phyloP scores from a whole-genome alignment of 176 grass and related monocot species.

The Miscanthus lutarioriparius region DNA sequence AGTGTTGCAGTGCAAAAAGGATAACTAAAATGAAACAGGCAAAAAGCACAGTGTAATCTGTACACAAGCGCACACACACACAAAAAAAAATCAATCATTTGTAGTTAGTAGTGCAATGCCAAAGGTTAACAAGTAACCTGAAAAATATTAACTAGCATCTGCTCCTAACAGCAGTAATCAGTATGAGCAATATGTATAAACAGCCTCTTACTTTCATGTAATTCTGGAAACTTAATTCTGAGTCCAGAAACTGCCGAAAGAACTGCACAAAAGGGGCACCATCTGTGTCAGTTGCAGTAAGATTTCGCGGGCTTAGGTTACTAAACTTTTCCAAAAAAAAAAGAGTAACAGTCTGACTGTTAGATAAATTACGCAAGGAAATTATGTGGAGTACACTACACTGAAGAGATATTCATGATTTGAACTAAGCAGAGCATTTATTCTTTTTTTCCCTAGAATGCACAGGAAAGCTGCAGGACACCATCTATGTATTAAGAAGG shows the following conservation, averaged over 20 bases:
- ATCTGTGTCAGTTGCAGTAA: constrained; percentile 34
- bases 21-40: constrained; percentile 61
- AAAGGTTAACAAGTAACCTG: neutral
- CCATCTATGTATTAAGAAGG: neutral
- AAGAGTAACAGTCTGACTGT: neutral
- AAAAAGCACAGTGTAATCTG: constrained; percentile 77
- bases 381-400: neutral
- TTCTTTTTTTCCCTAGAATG: neutral
- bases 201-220: constrained; percentile 81
- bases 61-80: neutral
- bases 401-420: neutral
- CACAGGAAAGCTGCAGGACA: neutral
- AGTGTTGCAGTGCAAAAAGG: constrained; percentile 84
- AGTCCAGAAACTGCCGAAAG: constrained; percentile 83
- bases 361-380: too few species aligned
- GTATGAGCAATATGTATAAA: neutral
- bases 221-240: constrained; percentile 69
- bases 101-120: neutral
- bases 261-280: constrained; percentile 38
- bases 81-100: neutral
- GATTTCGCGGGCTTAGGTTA: neutral
- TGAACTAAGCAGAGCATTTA: neutral
- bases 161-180: constrained; percentile 12
- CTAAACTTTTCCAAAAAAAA: neutral
- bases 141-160: neutral